Conservation (phyloP, 2,329 filamentous ascomycete genomes). For the Penicillium sp. region DNA sequence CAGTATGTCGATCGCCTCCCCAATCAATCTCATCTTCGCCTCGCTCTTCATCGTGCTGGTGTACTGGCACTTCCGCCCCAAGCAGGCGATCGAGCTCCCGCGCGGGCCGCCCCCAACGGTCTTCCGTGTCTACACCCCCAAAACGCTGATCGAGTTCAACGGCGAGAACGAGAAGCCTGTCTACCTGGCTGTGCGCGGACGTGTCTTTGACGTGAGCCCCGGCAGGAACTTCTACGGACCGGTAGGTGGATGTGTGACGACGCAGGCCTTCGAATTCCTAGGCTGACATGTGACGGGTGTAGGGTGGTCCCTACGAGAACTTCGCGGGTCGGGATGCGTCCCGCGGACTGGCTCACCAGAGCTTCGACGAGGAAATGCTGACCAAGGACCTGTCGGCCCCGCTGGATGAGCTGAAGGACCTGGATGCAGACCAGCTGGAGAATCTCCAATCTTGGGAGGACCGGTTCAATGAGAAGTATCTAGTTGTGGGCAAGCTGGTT, state of each 20-base stretch:
- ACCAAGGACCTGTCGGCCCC: slow-evolving; percentile 86
- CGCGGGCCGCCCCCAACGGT: slow-evolving; percentile 66
- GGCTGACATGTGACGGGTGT: background rate
- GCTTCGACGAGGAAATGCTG: slow-evolving; percentile 93
- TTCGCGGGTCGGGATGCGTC: slow-evolving; percentile 92
- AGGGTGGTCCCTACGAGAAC: slow-evolving; percentile 88
- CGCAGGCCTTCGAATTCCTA: background rate
- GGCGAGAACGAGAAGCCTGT: slow-evolving; percentile 73
- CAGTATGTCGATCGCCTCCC: slow-evolving; percentile 55
- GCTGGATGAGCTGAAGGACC: slow-evolving; percentile 71
- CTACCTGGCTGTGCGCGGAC: slow-evolving; percentile 86
- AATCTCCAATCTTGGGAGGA: slow-evolving; percentile 90
- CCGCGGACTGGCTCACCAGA: slow-evolving; percentile 82
- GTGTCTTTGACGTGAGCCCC: slow-evolving; percentile 83
- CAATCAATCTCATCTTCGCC: slow-evolving; percentile 62
- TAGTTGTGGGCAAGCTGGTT: slow-evolving; percentile 87
- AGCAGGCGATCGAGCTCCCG: slow-evolving; percentile 53
- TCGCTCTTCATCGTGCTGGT: slow-evolving; percentile 58
- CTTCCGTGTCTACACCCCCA: slow-evolving; percentile 81
- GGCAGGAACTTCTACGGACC: slow-evolving; percentile 96
- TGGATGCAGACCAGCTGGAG: slow-evolving; percentile 75
- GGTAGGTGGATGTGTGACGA: slow-evolving; percentile 26
- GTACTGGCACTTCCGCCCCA: slow-evolving; percentile 61
- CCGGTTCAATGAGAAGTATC: slow-evolving; percentile 88
- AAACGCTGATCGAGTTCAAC: slow-evolving; percentile 82